These are phyloP conservation scores for Pyricularia pennisetigena DNA, from an alignment of 2,329 filamentous ascomycete species.

Conservation along the genomic window DNA sequence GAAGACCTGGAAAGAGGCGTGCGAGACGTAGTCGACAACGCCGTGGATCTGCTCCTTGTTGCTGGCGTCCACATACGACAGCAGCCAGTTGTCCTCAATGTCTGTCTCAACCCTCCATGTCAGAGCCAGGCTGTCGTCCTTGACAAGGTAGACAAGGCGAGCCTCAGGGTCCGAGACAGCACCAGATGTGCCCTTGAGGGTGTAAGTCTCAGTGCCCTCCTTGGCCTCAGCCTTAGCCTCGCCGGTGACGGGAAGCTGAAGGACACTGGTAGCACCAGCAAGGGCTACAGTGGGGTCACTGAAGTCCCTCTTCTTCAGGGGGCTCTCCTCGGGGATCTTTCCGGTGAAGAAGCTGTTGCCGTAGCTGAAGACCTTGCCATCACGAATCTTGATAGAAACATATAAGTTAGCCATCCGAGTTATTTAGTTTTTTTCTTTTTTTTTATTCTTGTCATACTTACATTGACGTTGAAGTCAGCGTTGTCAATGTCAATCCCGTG, in stretches of 20 bases:
- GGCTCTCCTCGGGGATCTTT: conserved; percentile 26
- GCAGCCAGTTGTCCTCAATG: conserved; percentile 45
- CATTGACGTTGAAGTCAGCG: conserved; percentile 50
- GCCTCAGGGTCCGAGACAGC: conserved; percentile 42
- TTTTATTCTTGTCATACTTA: conserved; percentile 22
- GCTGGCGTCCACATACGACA: conserved; percentile 44
- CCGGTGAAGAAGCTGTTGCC: conserved; percentile 38
- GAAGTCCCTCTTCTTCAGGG: conserved; percentile 28
- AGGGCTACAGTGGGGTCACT: conserved; percentile 32
- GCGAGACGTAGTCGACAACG: conserved; percentile 46
- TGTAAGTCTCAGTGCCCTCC: conserved; percentile 26
- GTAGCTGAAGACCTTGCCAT: conserved; percentile 48
- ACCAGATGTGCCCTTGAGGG: conserved; percentile 37
- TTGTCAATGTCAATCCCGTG: conserved; percentile 52
- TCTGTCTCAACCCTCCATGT: conserved; percentile 52
- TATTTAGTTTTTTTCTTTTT: too few relatives aligned
- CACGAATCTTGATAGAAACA: conserved; percentile 12
- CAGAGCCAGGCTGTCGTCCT: conserved; percentile 35
- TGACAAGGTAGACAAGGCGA: conserved; percentile 43
- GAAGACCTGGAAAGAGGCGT: conserved; percentile 46
- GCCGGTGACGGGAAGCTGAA: conserved; percentile 30
- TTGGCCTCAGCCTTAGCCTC: conserved; percentile 27
- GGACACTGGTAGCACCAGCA: conserved; percentile 24
- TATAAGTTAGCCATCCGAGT: background rate
- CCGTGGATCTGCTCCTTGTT: conserved; percentile 36